These are phyloP conservation scores for Naganishia vaughanmartiniae DNA, from an alignment of 768 basidiomycete species.

Conservation along the genomic window DNA sequence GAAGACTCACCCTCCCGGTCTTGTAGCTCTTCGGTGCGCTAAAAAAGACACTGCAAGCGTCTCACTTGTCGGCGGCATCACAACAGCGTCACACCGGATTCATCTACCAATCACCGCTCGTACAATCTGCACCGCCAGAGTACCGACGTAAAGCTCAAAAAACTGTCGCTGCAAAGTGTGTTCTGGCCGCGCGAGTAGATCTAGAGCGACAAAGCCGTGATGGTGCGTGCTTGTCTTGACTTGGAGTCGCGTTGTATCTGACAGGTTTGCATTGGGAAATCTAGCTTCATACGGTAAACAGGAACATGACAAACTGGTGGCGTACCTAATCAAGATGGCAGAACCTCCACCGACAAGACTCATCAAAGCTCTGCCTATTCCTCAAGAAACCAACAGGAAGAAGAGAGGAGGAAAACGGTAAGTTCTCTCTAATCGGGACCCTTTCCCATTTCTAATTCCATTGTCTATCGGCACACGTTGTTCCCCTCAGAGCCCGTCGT, in stretches of 20 bases:
- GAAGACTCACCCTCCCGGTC: background rate
- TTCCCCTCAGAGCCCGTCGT: constrained; percentile 73
- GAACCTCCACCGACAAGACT: constrained; percentile 94
- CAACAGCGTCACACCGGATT: constrained; percentile 94
- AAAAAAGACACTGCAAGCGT: constrained; percentile 72
- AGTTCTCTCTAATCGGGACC: background rate
- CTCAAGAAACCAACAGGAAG: constrained; percentile 93
- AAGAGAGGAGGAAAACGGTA: constrained; percentile 87
- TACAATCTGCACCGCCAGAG: constrained; percentile 79
- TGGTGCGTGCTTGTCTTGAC: constrained; percentile 57
- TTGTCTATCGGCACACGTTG: background rate
- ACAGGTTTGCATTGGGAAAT: constrained; percentile 50
- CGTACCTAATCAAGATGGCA: constrained; percentile 82
- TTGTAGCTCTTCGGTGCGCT: constrained; percentile 85
- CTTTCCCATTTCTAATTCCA: background rate
- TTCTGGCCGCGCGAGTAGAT: constrained; percentile 88
- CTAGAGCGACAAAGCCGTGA: constrained; percentile 77
- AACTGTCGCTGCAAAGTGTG: constrained; percentile 87
- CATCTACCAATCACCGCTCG: constrained; percentile 87
- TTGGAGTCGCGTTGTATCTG: background rate
- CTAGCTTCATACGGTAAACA: constrained; percentile 70
- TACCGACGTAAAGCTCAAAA: constrained; percentile 88
- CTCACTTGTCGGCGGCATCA: constrained; percentile 78
- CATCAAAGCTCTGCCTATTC: constrained; percentile 85
- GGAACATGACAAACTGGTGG: constrained; percentile 84